These are phyloP conservation scores for Leucocoprinus leucothites DNA, from an alignment of 768 basidiomycete species.

Conservation along the genomic window DNA sequence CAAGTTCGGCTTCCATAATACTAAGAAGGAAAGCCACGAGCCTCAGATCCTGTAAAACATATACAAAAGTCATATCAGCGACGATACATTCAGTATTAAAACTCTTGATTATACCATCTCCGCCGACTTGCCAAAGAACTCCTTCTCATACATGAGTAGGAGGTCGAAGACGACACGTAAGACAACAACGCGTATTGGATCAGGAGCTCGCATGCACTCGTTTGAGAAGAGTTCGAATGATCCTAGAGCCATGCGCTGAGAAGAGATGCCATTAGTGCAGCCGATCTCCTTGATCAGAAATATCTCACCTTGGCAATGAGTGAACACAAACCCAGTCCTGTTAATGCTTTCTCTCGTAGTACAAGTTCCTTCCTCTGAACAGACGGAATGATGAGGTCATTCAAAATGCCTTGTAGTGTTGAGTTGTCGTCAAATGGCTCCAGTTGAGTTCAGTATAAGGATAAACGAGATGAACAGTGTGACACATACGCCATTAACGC, in stretches of 20 bases:
- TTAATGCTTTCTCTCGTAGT: slow-evolving; percentile 76
- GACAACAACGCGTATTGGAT: slow-evolving; percentile 72
- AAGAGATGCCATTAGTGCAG: neutral
- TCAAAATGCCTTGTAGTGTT: slow-evolving; percentile 75
- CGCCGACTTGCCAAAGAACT: slow-evolving; percentile 57
- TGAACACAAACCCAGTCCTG: slow-evolving; percentile 80
- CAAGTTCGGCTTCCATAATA: slow-evolving; percentile 29
- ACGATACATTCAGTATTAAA: neutral
- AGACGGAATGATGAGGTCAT: slow-evolving; percentile 86
- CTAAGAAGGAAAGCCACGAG: slow-evolving; percentile 44
- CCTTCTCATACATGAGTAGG: slow-evolving; percentile 83
- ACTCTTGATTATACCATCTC: slow-evolving; percentile 33
- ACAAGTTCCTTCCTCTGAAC: slow-evolving; percentile 84
- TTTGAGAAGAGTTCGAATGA: slow-evolving; percentile 84
- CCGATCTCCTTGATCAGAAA: neutral
- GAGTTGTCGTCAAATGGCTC: slow-evolving; percentile 77
- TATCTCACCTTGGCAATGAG: slow-evolving; percentile 68
- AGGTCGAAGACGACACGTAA: slow-evolving; percentile 89
- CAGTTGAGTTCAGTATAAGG: slow-evolving; percentile 20
- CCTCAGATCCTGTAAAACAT: slow-evolving; percentile 29
- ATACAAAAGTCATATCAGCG: neutral
- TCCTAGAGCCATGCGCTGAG: slow-evolving; percentile 55
- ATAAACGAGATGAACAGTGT: too few relatives aligned
- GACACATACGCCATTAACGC: slow-evolving; percentile 78
- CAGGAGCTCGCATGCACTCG: slow-evolving; percentile 75